Base-by-base conservation (phyloP, 768 basidiomycete species). In the Mycena chlorophos region DNA sequence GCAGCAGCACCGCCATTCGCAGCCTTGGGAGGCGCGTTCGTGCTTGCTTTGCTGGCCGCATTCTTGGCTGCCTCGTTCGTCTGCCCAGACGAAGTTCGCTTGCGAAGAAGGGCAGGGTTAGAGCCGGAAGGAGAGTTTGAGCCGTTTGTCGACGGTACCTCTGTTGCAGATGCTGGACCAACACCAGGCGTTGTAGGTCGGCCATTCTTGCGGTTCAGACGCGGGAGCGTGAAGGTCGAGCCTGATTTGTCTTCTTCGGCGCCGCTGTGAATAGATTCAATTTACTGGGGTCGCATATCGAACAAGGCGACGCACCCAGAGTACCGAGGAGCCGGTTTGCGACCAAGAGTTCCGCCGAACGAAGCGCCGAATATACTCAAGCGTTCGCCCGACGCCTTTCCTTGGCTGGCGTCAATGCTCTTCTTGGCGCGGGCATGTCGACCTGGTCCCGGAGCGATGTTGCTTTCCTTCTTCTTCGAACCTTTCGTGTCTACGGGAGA, bases 271-370 rank as follows among this genome's bases (percentile, higher is more conserved):
- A n/a, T 23, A 20, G 52, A 38, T 53, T 55, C 23, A 60, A 47
- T 46, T 6, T 54, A 30, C 54, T 14, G 46, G 49, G 25, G 27
- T 25, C 4, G 23, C 26, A 34, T 3, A 8, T 23, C n/a, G n/a
- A n/a, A n/a, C n/a, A 46, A 38, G 60, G 49, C 42, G n/a, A n/a
- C 86, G 64, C 66, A 87, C 87, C 74, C 64, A 22, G 85, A 81
- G 61, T 85, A 85, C 69, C 82, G 82, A 17, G 91, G 92, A 0
- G 92, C 79, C 0, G 94, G 94, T 68, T 97, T 95, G 61, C 94
- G 74, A 37, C 85, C 82, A 51, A 90, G 65, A 4, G 85, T 74
- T 1, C 83, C 80, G 12, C 74, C 71, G 57, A 91, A 84, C 3
- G 83, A 70, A 19, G 77, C 79, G 14, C 89, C 90, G 65, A 97